phyloP scores from a whole-genome alignment of 176 grass and related monocot species.

The Zea mays region DNA sequence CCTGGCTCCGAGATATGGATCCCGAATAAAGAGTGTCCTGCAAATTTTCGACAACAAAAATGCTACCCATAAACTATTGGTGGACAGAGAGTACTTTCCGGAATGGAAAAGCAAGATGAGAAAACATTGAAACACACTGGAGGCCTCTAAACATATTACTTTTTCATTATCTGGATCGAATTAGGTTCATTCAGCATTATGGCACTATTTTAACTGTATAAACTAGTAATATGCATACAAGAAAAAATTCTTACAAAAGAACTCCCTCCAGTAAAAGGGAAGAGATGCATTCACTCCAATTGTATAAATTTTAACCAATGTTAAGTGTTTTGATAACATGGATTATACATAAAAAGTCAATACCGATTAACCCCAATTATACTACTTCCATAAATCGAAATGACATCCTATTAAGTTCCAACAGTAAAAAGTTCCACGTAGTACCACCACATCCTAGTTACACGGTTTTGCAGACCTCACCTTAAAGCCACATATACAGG shows the following conservation, averaged over 20 bases:
- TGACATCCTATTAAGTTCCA: not conserved
- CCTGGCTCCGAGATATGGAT: constrained; percentile 70
- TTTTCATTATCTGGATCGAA: not conserved
- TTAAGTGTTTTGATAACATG: not conserved
- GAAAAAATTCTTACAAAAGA: not conserved
- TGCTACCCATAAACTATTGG: not conserved
- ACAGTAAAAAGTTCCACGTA: not conserved
- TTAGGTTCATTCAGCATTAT: not conserved
- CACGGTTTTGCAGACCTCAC: not conserved
- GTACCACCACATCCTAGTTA: not conserved
- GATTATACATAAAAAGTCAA: not conserved
- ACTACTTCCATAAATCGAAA: not conserved
- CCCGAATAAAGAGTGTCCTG: constrained; percentile 69
- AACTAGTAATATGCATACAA: not conserved
- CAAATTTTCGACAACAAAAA: constrained; percentile 7
- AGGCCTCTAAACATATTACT: not conserved
- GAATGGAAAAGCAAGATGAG: not conserved
- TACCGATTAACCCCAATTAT: not conserved
- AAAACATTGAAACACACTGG: constrained; percentile 9
- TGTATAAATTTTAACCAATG: not conserved
- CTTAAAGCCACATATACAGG: not conserved
- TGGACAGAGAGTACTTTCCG: not conserved
- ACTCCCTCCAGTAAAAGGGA: not conserved
- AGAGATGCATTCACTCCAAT: not conserved
- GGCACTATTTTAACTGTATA: not conserved